Base-by-base conservation (phyloP, 805 yeast genomes). In the Pichia exigua region DNA sequence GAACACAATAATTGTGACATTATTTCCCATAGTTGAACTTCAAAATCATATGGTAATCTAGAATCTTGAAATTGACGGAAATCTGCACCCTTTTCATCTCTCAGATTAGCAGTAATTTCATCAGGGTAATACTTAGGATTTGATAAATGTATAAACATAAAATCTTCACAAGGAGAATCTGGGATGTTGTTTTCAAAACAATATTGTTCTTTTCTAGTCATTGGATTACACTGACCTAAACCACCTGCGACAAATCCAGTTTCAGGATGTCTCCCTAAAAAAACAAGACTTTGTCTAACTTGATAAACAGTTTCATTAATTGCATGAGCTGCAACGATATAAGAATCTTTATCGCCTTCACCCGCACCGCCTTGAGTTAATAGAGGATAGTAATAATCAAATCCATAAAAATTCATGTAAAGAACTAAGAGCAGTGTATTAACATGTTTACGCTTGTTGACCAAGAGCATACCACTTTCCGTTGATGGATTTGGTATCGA, bases 331-430 rank as follows among this genome's bases (percentile, higher is more conserved):
- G 87, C 90, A 11, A 85, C 82, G 26, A 82, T 75, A 55, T 82
- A 84, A 0, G 91, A 83, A 62, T 85, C 91, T 63, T 85, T 85
- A 61, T 85, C 91, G 50, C 91, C 91, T 69, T 84, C 86, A 39
- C 91, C 91, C 3, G 87, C 82, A 18, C 81, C 73, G 17, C 87
- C 87, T 63, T 83, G 91, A 0, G 87, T 77, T 53, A 85, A 66
- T 53, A 85, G 65, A 9, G 82, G 83, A 59, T 84, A 85, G 63
- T 81, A 85, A 65, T 74, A 79, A 12, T 73, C 64, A 1, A 87
- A 87, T 0, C 91, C 90, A 64, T 70, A 70, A 2, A 81, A 66
- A 59, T 85, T 85, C 62, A 85, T 83, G 63, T 83, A 84, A 20
- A 82, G 63, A 2, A 85, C 71, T 42, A 85, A 65, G 21, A 83